Evolutionary conservation across 23 red algal genomes (phyloP).

Genomic region (Rhodosorus marinus): DNA sequence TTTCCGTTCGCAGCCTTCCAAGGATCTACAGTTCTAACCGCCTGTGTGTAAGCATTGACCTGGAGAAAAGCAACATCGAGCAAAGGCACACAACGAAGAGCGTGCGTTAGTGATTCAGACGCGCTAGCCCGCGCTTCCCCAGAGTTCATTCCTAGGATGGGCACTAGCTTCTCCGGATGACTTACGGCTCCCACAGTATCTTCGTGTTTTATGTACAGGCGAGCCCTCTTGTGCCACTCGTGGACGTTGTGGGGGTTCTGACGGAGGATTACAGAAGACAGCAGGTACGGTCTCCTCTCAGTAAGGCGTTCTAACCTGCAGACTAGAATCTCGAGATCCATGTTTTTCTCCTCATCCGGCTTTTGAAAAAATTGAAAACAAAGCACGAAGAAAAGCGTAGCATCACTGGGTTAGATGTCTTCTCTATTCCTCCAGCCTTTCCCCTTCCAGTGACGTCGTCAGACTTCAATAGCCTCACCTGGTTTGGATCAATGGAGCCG

Average conservation of each 20-base stretch:
- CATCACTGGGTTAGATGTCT: not conserved
- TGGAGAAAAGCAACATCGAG: too few species aligned
- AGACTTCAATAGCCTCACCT: conserved; percentile 2
- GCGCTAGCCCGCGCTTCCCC: too few species aligned
- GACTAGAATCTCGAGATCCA: conserved; percentile 11
- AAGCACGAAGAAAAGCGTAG: not conserved
- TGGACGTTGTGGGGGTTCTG: conserved; percentile 53
- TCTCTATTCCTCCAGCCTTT: not conserved
- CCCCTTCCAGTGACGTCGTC: conserved; percentile 4
- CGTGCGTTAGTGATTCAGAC: too few species aligned
- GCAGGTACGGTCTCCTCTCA: conserved; percentile 23
- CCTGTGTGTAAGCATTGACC: conserved; percentile 48
- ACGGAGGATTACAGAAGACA: conserved; percentile 40
- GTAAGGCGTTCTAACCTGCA: conserved; percentile 26
- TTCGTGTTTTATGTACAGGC: conserved; percentile 18
- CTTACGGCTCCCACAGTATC: conserved; percentile 39
- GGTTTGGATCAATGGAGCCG: conserved; percentile 10
- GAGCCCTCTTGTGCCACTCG: conserved; percentile 57
- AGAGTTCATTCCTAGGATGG: too few species aligned
- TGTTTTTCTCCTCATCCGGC: not conserved
- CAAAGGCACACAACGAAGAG: too few species aligned
- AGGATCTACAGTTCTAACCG: conserved; percentile 27
- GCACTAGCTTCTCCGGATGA: too few species aligned
- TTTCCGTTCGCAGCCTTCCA: conserved; percentile 29
- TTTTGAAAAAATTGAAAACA: not conserved